Evolutionary conservation across 2,329 filamentous ascomycete genomes (phyloP).

Genomic region (Xylariaceae sp.): DNA sequence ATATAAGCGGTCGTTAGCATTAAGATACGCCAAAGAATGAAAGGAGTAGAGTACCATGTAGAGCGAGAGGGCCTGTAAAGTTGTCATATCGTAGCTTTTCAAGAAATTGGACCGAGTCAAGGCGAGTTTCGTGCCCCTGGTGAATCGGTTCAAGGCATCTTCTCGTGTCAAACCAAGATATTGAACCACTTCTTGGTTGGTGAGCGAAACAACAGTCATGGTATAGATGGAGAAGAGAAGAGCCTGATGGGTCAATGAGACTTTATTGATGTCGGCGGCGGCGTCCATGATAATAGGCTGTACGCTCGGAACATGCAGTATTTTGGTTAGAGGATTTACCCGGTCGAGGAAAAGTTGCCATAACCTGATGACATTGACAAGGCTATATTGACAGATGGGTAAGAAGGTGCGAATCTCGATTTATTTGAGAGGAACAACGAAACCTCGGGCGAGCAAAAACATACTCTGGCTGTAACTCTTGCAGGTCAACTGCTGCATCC

Average conservation of each 20-base stretch:
- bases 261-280: conserved; percentile 47
- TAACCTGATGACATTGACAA: conserved; percentile 55
- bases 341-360: conserved; percentile 64
- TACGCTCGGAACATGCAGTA: conserved; percentile 60
- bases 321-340: conserved; percentile 62
- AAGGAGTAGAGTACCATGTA: conserved; percentile 28
- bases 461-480: conserved; percentile 30
- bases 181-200: conserved; percentile 45
- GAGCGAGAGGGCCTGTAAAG: conserved; percentile 46
- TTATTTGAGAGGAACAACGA: neutral
- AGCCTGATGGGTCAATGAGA: conserved; percentile 50
- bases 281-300: conserved; percentile 57
- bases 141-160: conserved; percentile 31
- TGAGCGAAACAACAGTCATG: conserved; percentile 51
- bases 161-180: conserved; percentile 25
- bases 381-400: conserved; percentile 11
- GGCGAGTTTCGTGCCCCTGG: conserved; percentile 29
- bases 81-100: conserved; percentile 41
- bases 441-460: neutral
- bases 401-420: conserved; percentile 1
- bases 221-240: conserved; percentile 57
- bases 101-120: conserved; percentile 42
- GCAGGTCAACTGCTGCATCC: conserved; percentile 19
- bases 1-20: conserved; percentile 3
- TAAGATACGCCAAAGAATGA: neutral